These are phyloP conservation scores for Pythium phragmiticola DNA, from an alignment of 352 stramenopile genomes.

Conservation along the genomic window DNA sequence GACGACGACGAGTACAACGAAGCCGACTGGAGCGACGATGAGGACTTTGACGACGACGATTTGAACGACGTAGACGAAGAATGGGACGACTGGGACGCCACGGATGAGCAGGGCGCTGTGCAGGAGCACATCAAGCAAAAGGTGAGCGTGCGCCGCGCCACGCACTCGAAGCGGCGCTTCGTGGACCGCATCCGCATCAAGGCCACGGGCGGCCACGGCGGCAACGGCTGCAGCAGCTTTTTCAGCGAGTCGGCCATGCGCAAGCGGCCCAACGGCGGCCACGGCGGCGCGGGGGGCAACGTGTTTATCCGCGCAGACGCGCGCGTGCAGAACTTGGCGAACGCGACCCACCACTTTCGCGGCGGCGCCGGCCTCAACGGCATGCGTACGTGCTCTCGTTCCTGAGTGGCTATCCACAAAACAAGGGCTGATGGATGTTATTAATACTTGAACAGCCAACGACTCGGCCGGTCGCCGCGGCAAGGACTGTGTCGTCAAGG, in stretches of 20 bases:
- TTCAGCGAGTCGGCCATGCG: constrained; percentile 67
- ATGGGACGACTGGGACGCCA: constrained; percentile 31
- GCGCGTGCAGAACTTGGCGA: constrained; percentile 82
- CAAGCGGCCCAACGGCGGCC: constrained; percentile 81
- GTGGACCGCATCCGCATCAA: constrained; percentile 90
- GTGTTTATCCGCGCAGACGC: constrained; percentile 74
- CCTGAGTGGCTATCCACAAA: not conserved
- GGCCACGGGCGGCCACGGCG: constrained; percentile 83
- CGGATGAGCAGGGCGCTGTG: constrained; percentile 33
- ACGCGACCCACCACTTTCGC: constrained; percentile 84
- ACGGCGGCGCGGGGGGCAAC: constrained; percentile 80
- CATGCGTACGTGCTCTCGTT: constrained; percentile 55
- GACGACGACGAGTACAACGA: constrained; percentile 40
- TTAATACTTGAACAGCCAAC: constrained; percentile 47
- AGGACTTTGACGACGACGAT: constrained; percentile 42
- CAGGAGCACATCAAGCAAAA: constrained; percentile 89
- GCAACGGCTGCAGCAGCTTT: constrained; percentile 88
- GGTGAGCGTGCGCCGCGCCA: constrained; percentile 72
- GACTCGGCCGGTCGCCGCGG: constrained; percentile 72
- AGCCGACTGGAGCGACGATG: constrained; percentile 31
- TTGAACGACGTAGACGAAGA: constrained; percentile 38
- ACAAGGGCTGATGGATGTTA: not conserved
- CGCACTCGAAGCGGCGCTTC: constrained; percentile 89
- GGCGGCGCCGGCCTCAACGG: constrained; percentile 75
- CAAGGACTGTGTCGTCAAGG: constrained; percentile 78